These are phyloP conservation scores for Plectosphaerella sp. DNA, from an alignment of 2,329 filamentous ascomycete genomes.

Conservation along the genomic window DNA sequence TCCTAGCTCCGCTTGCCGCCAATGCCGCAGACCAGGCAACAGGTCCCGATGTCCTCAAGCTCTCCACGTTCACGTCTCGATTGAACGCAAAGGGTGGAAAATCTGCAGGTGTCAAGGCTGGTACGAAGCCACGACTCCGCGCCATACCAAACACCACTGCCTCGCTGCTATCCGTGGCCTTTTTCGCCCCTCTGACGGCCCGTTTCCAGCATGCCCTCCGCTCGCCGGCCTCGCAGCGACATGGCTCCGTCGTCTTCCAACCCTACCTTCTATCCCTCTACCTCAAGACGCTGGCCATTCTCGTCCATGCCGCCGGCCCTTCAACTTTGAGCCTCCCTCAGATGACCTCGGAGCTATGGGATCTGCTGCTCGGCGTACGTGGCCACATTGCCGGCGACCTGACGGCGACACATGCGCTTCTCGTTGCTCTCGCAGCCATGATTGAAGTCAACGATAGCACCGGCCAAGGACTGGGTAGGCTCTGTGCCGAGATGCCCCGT, in stretches of 20 bases:
- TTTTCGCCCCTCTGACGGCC: constrained; percentile 83
- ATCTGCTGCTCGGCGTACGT: constrained; percentile 69
- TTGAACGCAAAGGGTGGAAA: constrained; percentile 36
- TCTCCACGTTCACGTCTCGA: constrained; percentile 81
- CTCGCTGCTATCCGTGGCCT: constrained; percentile 66
- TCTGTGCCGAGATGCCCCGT: constrained; percentile 71
- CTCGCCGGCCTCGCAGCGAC: constrained; percentile 23
- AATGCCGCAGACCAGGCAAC: constrained; percentile 74
- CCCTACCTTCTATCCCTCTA: constrained; percentile 74
- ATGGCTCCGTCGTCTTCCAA: constrained; percentile 59
- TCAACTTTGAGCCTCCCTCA: constrained; percentile 70
- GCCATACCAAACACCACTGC: constrained; percentile 74
- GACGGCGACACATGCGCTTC: constrained; percentile 64
- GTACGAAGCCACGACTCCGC: constrained; percentile 35
- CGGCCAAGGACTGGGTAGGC: constrained; percentile 48
- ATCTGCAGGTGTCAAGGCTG: constrained; percentile 18
- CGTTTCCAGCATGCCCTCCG: constrained; percentile 67
- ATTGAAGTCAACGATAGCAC: constrained; percentile 70
- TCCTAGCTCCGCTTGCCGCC: constrained; percentile 79
- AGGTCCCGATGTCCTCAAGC: constrained; percentile 80
- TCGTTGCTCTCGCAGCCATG: constrained; percentile 75
- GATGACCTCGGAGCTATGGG: constrained; percentile 81
- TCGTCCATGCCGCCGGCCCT: constrained; percentile 80
- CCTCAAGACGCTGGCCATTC: constrained; percentile 78
- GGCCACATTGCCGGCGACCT: constrained; percentile 57